Conservation (phyloP, 2,329 filamentous ascomycete genomes). For the Penicillium capsulatum region DNA sequence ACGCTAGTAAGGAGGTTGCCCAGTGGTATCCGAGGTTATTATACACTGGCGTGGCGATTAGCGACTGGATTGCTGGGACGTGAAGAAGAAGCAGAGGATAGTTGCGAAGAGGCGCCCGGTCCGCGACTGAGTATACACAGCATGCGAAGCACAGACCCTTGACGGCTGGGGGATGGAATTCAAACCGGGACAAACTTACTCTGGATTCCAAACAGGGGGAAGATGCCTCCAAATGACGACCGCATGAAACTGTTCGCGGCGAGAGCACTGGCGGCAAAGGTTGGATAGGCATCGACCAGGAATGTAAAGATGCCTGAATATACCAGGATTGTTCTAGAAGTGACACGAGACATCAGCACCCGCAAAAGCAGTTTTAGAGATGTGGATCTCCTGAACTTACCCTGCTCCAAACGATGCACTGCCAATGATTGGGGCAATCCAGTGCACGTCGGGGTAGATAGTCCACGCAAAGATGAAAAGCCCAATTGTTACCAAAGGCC, state of each 20-base stretch:
- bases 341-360: slow-evolving; percentile 22
- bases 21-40: slow-evolving; percentile 45
- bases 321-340: slow-evolving; percentile 64
- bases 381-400: slow-evolving; percentile 46
- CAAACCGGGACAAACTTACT: slow-evolving; percentile 31
- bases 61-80: slow-evolving; percentile 6
- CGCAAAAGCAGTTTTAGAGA: slow-evolving; percentile 2
- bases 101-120: too few relatives aligned
- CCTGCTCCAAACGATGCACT: slow-evolving; percentile 66
- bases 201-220: slow-evolving; percentile 68
- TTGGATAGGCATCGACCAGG: slow-evolving; percentile 60
- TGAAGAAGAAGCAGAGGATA: too few relatives aligned
- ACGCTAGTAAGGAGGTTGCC: slow-evolving; percentile 44
- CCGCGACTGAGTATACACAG: slow-evolving; percentile 6
- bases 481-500: slow-evolving; percentile 70
- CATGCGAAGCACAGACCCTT: slow-evolving; percentile 14
- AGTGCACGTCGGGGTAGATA: slow-evolving; percentile 67
- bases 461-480: slow-evolving; percentile 91
- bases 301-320: slow-evolving; percentile 88
- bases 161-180: slow-evolving; percentile 1
- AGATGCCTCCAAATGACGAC: slow-evolving; percentile 72
- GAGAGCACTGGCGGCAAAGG: slow-evolving; percentile 57
- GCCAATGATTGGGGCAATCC: slow-evolving; percentile 71
- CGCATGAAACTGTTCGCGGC: slow-evolving; percentile 79
- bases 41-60: slow-evolving; percentile 41